These are phyloP conservation scores for Lachnellula cervina DNA, from an alignment of 2,329 filamentous ascomycete genomes.

Conservation along the genomic window DNA sequence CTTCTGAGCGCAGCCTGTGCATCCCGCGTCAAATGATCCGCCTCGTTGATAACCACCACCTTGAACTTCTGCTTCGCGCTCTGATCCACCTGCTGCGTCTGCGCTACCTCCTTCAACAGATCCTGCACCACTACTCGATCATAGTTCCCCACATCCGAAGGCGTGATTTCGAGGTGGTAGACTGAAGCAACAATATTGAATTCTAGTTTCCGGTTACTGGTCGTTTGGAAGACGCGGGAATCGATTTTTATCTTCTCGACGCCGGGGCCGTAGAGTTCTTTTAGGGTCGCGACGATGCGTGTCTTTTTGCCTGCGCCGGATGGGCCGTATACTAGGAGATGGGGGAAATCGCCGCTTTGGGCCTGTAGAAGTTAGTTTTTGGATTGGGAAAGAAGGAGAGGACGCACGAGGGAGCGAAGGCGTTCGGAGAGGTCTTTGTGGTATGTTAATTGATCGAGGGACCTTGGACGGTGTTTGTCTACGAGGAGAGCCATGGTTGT, in stretches of 20 bases:
- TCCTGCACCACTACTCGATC: slow-evolving; percentile 96
- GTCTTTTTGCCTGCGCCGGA: slow-evolving; percentile 98
- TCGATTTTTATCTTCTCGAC: slow-evolving; percentile 99
- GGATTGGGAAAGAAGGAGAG: background rate
- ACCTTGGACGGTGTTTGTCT: slow-evolving; percentile 68
- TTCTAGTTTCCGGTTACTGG: slow-evolving; percentile 92
- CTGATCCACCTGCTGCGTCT: slow-evolving; percentile 97
- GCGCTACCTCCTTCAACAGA: slow-evolving; percentile 92
- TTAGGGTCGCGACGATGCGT: slow-evolving; percentile 88
- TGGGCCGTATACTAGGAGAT: slow-evolving; percentile 93
- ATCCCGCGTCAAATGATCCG: slow-evolving; percentile 88
- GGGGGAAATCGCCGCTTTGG: slow-evolving; percentile 94
- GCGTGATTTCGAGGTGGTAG: slow-evolving; percentile 98
- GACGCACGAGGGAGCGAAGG: slow-evolving; percentile 73
- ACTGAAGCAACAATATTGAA: slow-evolving; percentile 98
- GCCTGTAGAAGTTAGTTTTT: slow-evolving; percentile 51
- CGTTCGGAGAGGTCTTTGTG: slow-evolving; percentile 84
- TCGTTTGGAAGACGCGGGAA: slow-evolving; percentile 92
- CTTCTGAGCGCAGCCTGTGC: slow-evolving; percentile 90
- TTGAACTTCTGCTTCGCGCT: slow-evolving; percentile 91
- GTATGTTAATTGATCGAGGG: slow-evolving; percentile 75
- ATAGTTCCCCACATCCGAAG: slow-evolving; percentile 92
- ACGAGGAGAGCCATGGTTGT: slow-evolving; percentile 61
- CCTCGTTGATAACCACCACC: slow-evolving; percentile 98
- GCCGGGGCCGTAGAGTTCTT: slow-evolving; percentile 89